Evolutionary conservation across 75 land plant genomes (phyloP).

Genomic region (Picea sitchensis): DNA sequence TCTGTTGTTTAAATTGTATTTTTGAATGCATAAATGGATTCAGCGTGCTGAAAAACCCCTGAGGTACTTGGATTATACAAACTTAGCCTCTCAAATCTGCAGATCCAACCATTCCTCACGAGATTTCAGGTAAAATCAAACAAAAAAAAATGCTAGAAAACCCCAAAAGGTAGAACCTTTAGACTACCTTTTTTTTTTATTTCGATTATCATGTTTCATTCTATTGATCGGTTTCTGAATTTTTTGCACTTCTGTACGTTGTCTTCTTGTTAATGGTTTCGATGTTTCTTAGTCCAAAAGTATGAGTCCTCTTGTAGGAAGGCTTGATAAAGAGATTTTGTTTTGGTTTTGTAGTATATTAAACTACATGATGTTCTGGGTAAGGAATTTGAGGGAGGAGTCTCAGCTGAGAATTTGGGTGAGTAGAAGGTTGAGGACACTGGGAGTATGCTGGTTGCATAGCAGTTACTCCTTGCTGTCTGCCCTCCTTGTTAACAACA

Average conservation of each 20-base stretch:
- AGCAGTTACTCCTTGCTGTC: neutral
- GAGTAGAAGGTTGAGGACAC: conserved; percentile 11
- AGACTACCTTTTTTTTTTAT: too few relatives aligned
- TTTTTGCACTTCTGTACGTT: neutral
- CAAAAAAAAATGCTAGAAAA: too few relatives aligned
- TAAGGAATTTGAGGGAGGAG: conserved; percentile 78
- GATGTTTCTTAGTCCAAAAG: neutral
- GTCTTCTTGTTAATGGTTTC: neutral
- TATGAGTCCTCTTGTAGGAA: neutral
- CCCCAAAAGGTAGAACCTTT: too few relatives aligned
- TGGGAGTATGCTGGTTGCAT: neutral
- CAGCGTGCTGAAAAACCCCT: too few relatives aligned
- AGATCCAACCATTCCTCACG: too few relatives aligned
- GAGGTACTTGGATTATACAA: too few relatives aligned
- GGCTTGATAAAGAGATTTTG: neutral
- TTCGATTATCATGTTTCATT: neutral
- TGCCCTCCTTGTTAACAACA: neutral
- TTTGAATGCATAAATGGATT: too few relatives aligned
- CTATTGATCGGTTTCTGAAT: neutral
- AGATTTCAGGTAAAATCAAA: too few relatives aligned
- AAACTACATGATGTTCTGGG: conserved; percentile 61
- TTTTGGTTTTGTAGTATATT: conserved; percentile 43
- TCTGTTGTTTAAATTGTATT: too few relatives aligned
- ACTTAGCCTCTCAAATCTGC: too few relatives aligned
- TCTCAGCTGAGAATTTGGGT: conserved; percentile 79